Evolutionary conservation across 2,329 filamentous ascomycete genomes (phyloP).

Genomic region (Trichoderma lentiforme): DNA sequence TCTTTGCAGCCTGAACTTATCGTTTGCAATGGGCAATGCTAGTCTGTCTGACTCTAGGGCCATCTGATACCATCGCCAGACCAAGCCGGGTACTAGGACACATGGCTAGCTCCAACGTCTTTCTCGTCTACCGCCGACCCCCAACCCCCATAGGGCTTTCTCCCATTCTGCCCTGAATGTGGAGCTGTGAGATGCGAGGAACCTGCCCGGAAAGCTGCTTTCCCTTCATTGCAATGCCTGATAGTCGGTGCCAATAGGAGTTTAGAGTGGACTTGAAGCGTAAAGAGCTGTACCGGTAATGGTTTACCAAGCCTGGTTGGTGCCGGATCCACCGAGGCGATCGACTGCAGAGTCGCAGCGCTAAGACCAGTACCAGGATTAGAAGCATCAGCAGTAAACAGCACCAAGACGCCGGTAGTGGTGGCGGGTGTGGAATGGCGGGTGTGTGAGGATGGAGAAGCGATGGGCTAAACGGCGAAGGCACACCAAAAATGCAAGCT

Average conservation of each 20-base stretch:
- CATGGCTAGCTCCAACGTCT: neutral
- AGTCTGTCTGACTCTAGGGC: neutral
- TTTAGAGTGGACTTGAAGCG: neutral
- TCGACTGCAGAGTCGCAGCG: neutral
- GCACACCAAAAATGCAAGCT: neutral
- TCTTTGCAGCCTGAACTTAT: neutral
- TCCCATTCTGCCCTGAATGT: neutral
- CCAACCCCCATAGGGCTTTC: neutral
- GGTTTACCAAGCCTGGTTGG: neutral
- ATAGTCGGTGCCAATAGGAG: neutral
- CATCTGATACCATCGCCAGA: neutral
- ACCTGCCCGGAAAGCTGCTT: too few relatives aligned
- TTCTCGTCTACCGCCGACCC: neutral
- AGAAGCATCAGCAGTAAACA: conserved; percentile 3
- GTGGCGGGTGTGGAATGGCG: neutral
- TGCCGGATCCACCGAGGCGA: neutral
- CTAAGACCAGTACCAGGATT: neutral
- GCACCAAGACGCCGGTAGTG: neutral
- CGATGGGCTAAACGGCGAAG: neutral
- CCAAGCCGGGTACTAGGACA: neutral
- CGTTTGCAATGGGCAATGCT: neutral
- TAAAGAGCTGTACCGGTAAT: neutral
- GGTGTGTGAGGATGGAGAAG: too few relatives aligned
- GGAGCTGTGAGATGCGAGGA: neutral
- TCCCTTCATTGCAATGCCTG: neutral